Percentiles rank a stretch among this genome's conserved stretches.
Evolutionary conservation across 108 stramenopile genomes (phyloP).

Genomic region (Cyclostephanos invisitatus): DNA sequence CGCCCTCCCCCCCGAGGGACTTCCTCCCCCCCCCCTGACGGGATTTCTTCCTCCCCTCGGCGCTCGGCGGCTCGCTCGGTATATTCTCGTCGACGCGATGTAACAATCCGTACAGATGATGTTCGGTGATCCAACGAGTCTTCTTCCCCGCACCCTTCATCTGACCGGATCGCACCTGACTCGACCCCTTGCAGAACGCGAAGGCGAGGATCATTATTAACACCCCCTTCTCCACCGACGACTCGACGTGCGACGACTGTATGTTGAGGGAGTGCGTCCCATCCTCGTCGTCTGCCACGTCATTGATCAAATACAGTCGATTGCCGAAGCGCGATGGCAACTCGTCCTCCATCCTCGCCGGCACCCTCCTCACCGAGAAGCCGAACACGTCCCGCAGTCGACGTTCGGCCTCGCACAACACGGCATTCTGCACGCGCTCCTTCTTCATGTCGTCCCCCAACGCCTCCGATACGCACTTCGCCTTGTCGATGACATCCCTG

Average conservation of each 20-base stretch:
- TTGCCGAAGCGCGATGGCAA: slow-evolving; percentile 67
- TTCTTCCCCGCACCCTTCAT: slow-evolving; percentile 49
- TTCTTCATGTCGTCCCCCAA: slow-evolving; percentile 40
- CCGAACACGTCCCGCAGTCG: slow-evolving; percentile 78
- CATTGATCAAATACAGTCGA: slow-evolving; percentile 74
- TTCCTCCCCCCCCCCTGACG: slow-evolving; percentile 19
- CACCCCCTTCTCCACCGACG: slow-evolving; percentile 68
- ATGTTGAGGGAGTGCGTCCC: slow-evolving; percentile 69
- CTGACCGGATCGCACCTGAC: slow-evolving; percentile 37
- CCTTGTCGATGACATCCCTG: slow-evolving; percentile 75
- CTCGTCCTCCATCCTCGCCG: slow-evolving; percentile 58
- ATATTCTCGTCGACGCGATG: slow-evolving; percentile 81
- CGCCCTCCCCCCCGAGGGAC: slow-evolving; percentile 12
- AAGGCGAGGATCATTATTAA: slow-evolving; percentile 74
- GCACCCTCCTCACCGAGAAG: slow-evolving; percentile 61
- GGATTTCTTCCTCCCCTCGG: slow-evolving; percentile 48
- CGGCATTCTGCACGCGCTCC: slow-evolving; percentile 51
- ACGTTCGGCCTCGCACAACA: slow-evolving; percentile 58
- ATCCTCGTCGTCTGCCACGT: slow-evolving; percentile 50
- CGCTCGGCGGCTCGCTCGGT: slow-evolving; percentile 67
- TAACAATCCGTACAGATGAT: slow-evolving; percentile 69
- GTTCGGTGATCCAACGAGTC: slow-evolving; percentile 72
- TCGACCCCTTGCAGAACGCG: slow-evolving; percentile 79
- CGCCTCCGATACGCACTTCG: slow-evolving; percentile 70
- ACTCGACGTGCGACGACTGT: slow-evolving; percentile 55